Evolutionary conservation across 2,329 filamentous ascomycete species (phyloP), one percentile per base, ranked within the genome.

Genomic region (Apiospora aurea): DNA sequence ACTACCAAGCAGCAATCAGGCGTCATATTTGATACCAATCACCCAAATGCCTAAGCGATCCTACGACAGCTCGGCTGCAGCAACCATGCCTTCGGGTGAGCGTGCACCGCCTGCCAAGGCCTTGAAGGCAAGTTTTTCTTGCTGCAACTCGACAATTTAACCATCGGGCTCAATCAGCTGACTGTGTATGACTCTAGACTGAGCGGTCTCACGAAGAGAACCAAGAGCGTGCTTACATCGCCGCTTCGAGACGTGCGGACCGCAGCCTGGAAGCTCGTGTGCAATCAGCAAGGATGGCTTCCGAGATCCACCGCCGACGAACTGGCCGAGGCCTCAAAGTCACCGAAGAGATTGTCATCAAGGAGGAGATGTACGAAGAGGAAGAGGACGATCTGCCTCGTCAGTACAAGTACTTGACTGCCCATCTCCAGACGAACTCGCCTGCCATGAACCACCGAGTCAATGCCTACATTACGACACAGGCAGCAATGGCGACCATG

Each of bases 351-450:
- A 95, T 96, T 82, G 95, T 97, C 16, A 86, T 93, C 76, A 95
- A 94, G 74, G 95, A 97, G 80, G 94, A 97, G 80, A 97, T 97
- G 94, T 98, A 98, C 79, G 95, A 97, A 78, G 95, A 97, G 81
- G 94, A 97, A 78, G 95, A 97, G 70, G 94, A 97, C 76, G 93
- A 95, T 71, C 80, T 94, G 34, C 91, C 92, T 0, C 87, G 90
- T 73, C 89, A 90, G 70, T 93, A 91, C 78, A 87, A 90, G 72
- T 85, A 90, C 18, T 83, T 94, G 44, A 89, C 89, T 18, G 86
- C 89, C 3, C 88, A 91, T 76, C 83, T 93, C 72, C 87, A 90
- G 75, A 91, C 88, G 1, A 84, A 84, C 21, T 90, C 89, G 1
- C 81, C 86, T 38, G 87, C 90, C 73, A 88, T 93, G 79, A 92